These are phyloP conservation scores for Picea sitchensis DNA, from an alignment of 75 land plant genomes.

Conservation along the genomic window DNA sequence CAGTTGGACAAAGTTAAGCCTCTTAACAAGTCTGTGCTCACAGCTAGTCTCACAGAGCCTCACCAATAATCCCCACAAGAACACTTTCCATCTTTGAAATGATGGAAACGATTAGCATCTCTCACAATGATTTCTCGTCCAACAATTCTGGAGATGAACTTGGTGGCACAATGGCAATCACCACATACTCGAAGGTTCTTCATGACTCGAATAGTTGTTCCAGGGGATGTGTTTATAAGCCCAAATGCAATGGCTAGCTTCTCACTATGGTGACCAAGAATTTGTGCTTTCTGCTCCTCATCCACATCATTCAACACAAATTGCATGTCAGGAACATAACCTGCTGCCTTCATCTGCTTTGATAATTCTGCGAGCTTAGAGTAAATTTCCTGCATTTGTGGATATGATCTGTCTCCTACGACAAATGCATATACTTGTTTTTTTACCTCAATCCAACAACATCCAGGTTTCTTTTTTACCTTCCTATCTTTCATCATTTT, in stretches of 20 bases:
- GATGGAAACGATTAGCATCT: slow-evolving; percentile 1
- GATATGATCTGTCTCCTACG: slow-evolving; percentile 15
- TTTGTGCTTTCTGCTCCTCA: not conserved
- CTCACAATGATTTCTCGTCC: not conserved
- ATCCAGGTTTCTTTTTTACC: slow-evolving; percentile 5
- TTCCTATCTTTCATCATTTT: slow-evolving; percentile 12
- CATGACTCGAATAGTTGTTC: slow-evolving; percentile 8
- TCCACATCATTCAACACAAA: slow-evolving; percentile 3
- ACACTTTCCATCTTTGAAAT: not conserved
- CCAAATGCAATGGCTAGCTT: slow-evolving; percentile 15
- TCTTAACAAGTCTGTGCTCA: no score
- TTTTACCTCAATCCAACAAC: slow-evolving; percentile 8
- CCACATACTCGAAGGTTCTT: slow-evolving; percentile 14
- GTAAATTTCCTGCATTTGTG: slow-evolving; percentile 4
- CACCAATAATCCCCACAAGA: slow-evolving; percentile 13
- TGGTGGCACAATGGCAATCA: slow-evolving; percentile 6
- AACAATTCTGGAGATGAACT: slow-evolving; percentile 3
- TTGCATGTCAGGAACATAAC: slow-evolving; percentile 5
- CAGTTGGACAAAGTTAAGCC: no score
- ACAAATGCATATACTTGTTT: slow-evolving; percentile 11
- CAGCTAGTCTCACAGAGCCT: not conserved
- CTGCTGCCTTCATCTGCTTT: slow-evolving; percentile 13
- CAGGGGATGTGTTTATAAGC: slow-evolving; percentile 4
- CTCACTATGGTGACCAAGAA: slow-evolving; percentile 11
- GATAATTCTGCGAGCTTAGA: not conserved